phyloP scores from a whole-genome alignment of 148 eudicot genomes.

The Polygonum maritimum region DNA sequence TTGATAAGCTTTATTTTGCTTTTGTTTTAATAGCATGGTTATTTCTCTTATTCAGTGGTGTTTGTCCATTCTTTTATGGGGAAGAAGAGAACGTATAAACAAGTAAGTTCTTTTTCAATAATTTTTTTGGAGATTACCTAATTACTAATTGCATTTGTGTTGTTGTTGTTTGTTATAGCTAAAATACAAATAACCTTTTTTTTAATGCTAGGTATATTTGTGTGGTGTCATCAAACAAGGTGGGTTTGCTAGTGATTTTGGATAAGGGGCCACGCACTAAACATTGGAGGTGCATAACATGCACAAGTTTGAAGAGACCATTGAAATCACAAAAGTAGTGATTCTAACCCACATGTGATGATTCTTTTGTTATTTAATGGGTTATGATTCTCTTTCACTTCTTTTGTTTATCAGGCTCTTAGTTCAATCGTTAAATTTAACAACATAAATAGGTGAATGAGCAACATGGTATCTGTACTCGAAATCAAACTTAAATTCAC shows the following conservation, averaged over 20 bases:
- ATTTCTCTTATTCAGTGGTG: constrained; percentile 48
- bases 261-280: constrained; percentile 57
- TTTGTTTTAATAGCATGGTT: background rate
- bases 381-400: background rate
- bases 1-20: background rate
- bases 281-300: constrained; percentile 59
- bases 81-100: constrained; percentile 56
- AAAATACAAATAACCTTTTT: background rate
- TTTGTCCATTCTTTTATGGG: constrained; percentile 60
- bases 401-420: background rate
- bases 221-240: constrained; percentile 43
- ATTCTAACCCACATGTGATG: background rate
- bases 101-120: constrained; percentile 39
- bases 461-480: background rate
- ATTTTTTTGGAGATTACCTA: background rate
- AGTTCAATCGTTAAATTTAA: too few relatives aligned
- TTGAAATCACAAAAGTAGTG: background rate
- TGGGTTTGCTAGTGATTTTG: constrained; percentile 63
- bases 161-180: background rate
- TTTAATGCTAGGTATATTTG: constrained; percentile 40
- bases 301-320: constrained; percentile 22
- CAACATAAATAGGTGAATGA: background rate
- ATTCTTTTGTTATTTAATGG: too few relatives aligned
- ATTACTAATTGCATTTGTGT: background rate
- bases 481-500: background rate